Evolutionary conservation across 139 green algal genomes (phyloP).

Genomic region (Ostreobium quekettii): DNA sequence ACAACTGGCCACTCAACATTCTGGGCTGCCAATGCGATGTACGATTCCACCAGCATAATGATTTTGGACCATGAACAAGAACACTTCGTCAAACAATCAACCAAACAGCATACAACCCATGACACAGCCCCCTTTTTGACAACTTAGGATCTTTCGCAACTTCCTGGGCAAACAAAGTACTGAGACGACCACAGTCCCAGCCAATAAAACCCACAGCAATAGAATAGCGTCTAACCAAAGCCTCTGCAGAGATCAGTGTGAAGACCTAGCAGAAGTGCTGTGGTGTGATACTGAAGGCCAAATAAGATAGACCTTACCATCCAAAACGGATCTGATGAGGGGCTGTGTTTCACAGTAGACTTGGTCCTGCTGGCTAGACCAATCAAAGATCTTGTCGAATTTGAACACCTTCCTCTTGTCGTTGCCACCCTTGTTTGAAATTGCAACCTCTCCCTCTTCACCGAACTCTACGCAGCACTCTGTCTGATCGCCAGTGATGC

Average conservation of each 20-base stretch:
- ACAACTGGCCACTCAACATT: no score
- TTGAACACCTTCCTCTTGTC: conserved; percentile 26
- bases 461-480: conserved; percentile 26
- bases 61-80: no score
- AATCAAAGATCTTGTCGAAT: conserved; percentile 74
- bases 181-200: background rate
- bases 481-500: conserved; percentile 53
- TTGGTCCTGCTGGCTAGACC: conserved; percentile 50
- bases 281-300: no score
- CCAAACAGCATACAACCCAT: no score
- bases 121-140: background rate
- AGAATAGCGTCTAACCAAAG: background rate
- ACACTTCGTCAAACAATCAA: no score
- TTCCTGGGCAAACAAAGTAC: background rate
- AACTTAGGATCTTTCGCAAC: background rate
- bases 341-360: conserved; percentile 81
- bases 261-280: no score
- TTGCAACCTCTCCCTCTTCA: conserved; percentile 13
- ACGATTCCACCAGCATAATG: no score
- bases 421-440: background rate
- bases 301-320: conserved; percentile 65
- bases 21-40: no score
- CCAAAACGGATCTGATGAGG: conserved; percentile 78
- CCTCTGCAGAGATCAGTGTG: no score
- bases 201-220: background rate